Percentiles rank a stretch among this genome's conserved stretches.
Conservation (phyloP, 257 asterid species). For the Salvia splendens region DNA sequence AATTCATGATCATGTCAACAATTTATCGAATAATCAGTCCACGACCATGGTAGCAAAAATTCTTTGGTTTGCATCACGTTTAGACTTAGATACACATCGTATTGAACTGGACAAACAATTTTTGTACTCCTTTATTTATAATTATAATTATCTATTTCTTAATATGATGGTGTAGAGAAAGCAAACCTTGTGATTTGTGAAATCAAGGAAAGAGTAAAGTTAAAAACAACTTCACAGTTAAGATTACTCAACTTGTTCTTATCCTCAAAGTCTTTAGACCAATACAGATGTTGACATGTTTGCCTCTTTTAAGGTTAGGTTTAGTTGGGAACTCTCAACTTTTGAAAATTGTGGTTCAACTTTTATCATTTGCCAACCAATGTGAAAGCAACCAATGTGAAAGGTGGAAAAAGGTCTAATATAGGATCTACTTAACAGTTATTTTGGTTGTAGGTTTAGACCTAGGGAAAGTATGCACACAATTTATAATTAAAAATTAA, state of each 20-base stretch:
- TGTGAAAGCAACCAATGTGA: neutral
- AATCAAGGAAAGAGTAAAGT: neutral
- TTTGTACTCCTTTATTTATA: no score
- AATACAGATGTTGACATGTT: slow-evolving; percentile 27
- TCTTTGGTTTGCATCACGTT: no score
- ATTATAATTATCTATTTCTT: no score
- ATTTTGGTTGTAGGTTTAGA: neutral
- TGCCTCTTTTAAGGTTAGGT: slow-evolving; percentile 21
- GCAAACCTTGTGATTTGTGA: neutral
- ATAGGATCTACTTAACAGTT: neutral
- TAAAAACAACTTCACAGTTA: slow-evolving; percentile 30
- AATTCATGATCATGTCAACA: no score
- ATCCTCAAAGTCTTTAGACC: slow-evolving; percentile 20
- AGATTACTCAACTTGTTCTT: slow-evolving; percentile 31
- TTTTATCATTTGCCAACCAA: slow-evolving; percentile 30
- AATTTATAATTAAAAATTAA: no score
- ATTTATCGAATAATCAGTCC: no score
- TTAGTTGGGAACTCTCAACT: slow-evolving; percentile 30
- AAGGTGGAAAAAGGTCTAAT: neutral
- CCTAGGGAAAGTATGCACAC: no score
- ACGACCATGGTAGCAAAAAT: no score
- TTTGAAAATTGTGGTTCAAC: slow-evolving; percentile 25
- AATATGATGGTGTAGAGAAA: no score
- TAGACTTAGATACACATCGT: no score
- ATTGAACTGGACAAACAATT: no score